These are phyloP conservation scores for Chalciporus chontae DNA, from an alignment of 768 basidiomycete species.

Conservation along the genomic window DNA sequence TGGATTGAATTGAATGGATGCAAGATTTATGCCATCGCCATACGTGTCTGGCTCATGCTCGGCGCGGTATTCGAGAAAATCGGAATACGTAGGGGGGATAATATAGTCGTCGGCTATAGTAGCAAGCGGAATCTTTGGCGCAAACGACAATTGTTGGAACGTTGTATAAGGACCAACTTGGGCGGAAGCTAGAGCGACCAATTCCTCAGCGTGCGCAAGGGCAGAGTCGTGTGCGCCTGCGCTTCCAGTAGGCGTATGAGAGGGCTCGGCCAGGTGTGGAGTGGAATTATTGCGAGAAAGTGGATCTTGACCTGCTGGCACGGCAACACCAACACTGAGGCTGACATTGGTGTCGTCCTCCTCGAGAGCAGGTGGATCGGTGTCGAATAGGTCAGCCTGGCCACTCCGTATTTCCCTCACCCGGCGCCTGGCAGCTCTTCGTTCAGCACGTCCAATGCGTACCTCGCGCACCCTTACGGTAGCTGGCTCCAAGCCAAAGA, in stretches of 20 bases:
- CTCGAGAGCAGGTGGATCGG: conserved; percentile 40
- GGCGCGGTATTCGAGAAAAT: conserved; percentile 68
- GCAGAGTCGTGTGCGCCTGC: conserved; percentile 30
- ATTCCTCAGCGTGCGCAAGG: conserved; percentile 57
- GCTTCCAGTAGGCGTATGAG: conserved; percentile 29
- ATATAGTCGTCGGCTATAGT: conserved; percentile 88
- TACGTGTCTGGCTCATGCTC: conserved; percentile 57
- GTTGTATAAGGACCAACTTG: conserved; percentile 85
- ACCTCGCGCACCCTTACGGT: conserved; percentile 95
- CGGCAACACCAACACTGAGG: conserved; percentile 61
- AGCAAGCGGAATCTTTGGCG: conserved; percentile 85
- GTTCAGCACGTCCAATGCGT: conserved; percentile 83
- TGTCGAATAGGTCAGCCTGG: conserved; percentile 43
- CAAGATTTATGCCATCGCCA: conserved; percentile 43
- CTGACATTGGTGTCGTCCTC: conserved; percentile 58
- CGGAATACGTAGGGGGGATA: conserved; percentile 86
- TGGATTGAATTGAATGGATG: conserved; percentile 69
- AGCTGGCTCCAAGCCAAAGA: conserved; percentile 89
- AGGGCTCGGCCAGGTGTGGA: conserved; percentile 23
- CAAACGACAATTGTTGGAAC: conserved; percentile 85
- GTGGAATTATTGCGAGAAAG: conserved; percentile 27
- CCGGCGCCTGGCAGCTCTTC: conserved; percentile 78
- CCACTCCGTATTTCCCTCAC: conserved; percentile 61
- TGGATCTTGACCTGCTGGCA: conserved; percentile 40
- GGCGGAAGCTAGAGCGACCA: conserved; percentile 61